Conservation (phyloP, 1,284 basidiomycete species). For the Fomitopsis betulina region DNA sequence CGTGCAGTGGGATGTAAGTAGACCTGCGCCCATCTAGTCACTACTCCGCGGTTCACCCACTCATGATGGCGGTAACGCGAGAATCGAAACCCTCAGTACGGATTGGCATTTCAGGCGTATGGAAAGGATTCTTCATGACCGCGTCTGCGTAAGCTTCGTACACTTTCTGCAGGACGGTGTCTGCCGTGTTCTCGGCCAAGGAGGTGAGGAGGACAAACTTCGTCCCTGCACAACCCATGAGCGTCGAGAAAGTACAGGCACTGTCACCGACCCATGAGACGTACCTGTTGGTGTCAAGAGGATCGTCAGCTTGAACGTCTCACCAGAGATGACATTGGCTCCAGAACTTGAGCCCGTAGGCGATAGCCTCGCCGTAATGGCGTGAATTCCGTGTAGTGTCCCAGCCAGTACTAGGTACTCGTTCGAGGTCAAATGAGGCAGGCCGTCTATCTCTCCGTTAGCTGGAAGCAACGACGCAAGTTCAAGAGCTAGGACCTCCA, state of each 20-base stretch:
- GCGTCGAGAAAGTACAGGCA: not conserved
- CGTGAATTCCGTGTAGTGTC: conserved; percentile 96
- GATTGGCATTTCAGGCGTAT: conserved; percentile 98
- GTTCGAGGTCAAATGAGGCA: conserved; percentile 88
- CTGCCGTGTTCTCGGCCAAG: conserved; percentile 68
- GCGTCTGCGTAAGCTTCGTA: conserved; percentile 92
- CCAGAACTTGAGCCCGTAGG: conserved; percentile 83
- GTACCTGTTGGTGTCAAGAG: conserved; percentile 90
- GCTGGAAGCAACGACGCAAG: conserved; percentile 6
- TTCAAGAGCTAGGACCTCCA: conserved; percentile 50
- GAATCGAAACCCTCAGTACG: conserved; percentile 87
- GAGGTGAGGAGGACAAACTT: conserved; percentile 94
- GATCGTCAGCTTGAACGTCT: conserved; percentile 89
- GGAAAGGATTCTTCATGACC: conserved; percentile 99
- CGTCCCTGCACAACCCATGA: conserved; percentile 58
- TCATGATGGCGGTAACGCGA: conserved; percentile 59
- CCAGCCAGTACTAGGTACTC: conserved; percentile 97
- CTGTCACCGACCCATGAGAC: conserved; percentile 15
- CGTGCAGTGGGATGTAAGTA: too few species aligned
- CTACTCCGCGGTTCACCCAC: conserved; percentile 15
- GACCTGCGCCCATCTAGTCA: too few species aligned
- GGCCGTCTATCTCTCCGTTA: conserved; percentile 57
- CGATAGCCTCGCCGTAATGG: conserved; percentile 90
- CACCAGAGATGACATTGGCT: conserved; percentile 90
- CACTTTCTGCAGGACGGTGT: conserved; percentile 72